These are phyloP conservation scores for Silene latifolia DNA, from an alignment of 148 eudicot genomes.

Conservation along the genomic window DNA sequence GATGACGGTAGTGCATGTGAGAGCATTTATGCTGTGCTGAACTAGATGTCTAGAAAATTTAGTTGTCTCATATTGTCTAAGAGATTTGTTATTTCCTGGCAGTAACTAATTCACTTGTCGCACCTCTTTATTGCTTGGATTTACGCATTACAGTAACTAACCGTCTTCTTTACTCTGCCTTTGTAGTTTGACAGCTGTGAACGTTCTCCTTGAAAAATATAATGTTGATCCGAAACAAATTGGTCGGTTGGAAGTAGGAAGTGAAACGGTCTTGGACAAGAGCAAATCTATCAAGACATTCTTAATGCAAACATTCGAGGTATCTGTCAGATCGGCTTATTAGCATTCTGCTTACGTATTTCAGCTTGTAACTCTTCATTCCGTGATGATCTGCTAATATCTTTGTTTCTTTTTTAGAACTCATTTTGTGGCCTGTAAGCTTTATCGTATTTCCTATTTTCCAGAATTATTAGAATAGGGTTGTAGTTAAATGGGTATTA, in stretches of 20 bases:
- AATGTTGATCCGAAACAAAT: slow-evolving; percentile 70
- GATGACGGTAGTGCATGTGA: too few relatives aligned
- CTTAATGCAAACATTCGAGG: slow-evolving; percentile 96
- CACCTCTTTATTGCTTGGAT: background rate
- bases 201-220: slow-evolving; percentile 86
- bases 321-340: slow-evolving; percentile 22
- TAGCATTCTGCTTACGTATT: background rate
- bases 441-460: background rate
- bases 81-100: background rate
- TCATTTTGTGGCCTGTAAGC: background rate
- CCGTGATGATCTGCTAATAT: background rate
- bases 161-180: background rate
- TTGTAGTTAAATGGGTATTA: background rate
- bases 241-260: slow-evolving; percentile 96
- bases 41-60: background rate
- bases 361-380: background rate
- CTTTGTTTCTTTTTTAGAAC: background rate
- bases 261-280: slow-evolving; percentile 97
- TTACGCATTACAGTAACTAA: background rate
- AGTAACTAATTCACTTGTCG: slow-evolving; percentile 2
- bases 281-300: slow-evolving; percentile 99
- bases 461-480: background rate
- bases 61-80: background rate
- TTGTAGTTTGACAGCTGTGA: slow-evolving; percentile 87
- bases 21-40: background rate